A percentile compares a stretch with the other conserved stretches of the same genome.
These are phyloP conservation scores for Saccharomyces paradoxus DNA, from an alignment of 805 yeast genomes.

Conservation along the genomic window DNA sequence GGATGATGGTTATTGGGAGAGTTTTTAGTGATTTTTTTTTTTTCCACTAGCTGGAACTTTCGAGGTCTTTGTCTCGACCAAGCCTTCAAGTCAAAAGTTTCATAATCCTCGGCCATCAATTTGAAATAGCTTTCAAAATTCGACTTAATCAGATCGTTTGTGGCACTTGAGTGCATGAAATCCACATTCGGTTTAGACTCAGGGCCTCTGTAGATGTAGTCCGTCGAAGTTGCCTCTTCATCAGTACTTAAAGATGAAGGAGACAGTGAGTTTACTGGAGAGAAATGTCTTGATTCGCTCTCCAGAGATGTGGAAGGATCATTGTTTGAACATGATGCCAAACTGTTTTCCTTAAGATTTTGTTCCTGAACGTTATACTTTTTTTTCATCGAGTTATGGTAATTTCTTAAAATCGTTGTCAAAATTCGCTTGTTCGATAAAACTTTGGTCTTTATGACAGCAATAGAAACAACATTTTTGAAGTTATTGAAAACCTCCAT, in stretches of 20 bases:
- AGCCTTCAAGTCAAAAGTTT: slow-evolving; percentile 19
- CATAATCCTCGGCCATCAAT: slow-evolving; percentile 24
- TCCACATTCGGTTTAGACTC: neutral
- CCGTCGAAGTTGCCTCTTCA: neutral
- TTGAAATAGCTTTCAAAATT: slow-evolving; percentile 26
- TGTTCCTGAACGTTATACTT: neutral
- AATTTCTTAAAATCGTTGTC: slow-evolving; percentile 7
- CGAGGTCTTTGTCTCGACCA: slow-evolving; percentile 7
- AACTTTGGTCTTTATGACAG: slow-evolving; percentile 19
- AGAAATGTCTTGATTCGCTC: neutral
- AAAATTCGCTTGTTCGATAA: slow-evolving; percentile 12
- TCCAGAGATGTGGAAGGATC: slow-evolving; percentile 1
- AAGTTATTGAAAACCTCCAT: slow-evolving; percentile 6
- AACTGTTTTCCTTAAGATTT: neutral
- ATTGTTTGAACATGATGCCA: neutral
- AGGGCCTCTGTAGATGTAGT: neutral
- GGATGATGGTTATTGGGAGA: neutral
- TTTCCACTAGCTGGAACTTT: slow-evolving; percentile 1
- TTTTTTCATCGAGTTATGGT: slow-evolving; percentile 7
- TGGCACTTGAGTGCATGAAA: neutral
- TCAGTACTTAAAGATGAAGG: slow-evolving; percentile 3
- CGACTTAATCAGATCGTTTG: slow-evolving; percentile 13
- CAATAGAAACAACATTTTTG: slow-evolving; percentile 20
- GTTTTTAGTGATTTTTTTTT: slow-evolving; percentile 1
- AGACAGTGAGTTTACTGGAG: slow-evolving; percentile 7